phyloP scores from a whole-genome alignment of 2,329 filamentous ascomycete species.

The Teratosphaeria pseudoeucalypti region DNA sequence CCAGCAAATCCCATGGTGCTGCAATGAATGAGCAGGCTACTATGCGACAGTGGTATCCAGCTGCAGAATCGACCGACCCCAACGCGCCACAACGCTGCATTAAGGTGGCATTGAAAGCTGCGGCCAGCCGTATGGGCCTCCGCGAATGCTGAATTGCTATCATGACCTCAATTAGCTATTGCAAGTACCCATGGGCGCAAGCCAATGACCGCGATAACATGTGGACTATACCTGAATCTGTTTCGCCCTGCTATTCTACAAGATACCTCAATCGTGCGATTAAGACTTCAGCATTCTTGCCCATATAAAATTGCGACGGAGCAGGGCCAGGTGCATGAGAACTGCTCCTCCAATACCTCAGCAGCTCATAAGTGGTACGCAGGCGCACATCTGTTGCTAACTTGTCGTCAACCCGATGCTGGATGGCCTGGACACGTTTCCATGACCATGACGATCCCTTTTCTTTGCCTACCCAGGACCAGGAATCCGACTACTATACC shows the following conservation, averaged over 20 bases:
- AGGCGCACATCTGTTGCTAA: neutral
- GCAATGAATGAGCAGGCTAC: no score
- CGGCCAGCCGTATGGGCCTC: neutral
- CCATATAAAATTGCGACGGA: neutral
- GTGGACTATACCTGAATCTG: neutral
- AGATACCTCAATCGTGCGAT: neutral
- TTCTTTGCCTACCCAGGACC: neutral
- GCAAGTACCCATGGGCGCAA: neutral
- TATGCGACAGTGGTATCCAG: no score
- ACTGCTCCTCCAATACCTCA: neutral
- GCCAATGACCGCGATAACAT: neutral
- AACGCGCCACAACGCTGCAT: neutral
- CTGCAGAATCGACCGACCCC: no score
- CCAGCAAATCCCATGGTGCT: no score
- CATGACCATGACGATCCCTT: neutral
- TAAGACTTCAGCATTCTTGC: neutral
- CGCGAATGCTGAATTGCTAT: neutral
- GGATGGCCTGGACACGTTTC: neutral
- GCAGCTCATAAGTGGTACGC: neutral
- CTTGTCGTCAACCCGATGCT: neutral
- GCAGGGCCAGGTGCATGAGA: neutral
- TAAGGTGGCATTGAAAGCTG: neutral
- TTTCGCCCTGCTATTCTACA: neutral
- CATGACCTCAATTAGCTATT: neutral
- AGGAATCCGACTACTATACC: neutral